These are phyloP conservation scores for Clavariopsis aquatica DNA, from an alignment of 495 filamentous ascomycete species.

Conservation along the genomic window DNA sequence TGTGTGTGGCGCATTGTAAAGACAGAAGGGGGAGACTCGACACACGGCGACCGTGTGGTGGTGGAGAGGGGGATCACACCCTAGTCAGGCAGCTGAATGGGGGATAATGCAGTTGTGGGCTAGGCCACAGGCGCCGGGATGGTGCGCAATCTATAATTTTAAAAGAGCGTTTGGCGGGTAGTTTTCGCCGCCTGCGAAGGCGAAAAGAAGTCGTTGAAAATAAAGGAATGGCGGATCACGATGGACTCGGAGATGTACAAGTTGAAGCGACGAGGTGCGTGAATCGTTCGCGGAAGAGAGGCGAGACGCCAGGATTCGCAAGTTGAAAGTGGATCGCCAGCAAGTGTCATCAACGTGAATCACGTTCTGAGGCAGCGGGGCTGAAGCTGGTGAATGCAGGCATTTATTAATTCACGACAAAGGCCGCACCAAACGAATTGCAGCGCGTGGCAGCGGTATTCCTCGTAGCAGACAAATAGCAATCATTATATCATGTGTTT, in stretches of 20 bases:
- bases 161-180: slow-evolving; percentile 17
- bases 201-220: slow-evolving; percentile 1
- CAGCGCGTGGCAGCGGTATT: neutral
- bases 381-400: neutral
- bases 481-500: neutral
- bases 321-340: neutral
- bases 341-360: slow-evolving; percentile 6
- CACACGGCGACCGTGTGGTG: slow-evolving; percentile 1
- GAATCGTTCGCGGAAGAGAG: neutral
- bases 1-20: slow-evolving; percentile 11
- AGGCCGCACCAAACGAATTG: neutral
- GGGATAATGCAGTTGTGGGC: slow-evolving; percentile 17
- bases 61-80: slow-evolving; percentile 21
- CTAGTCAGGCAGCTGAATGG: slow-evolving; percentile 20
- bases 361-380: neutral
- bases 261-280: neutral
- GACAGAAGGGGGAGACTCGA: slow-evolving; percentile 8
- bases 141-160: slow-evolving; percentile 5
- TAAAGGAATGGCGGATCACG: slow-evolving; percentile 7
- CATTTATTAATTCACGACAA: neutral
- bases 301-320: neutral
- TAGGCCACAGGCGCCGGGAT: slow-evolving; percentile 17
- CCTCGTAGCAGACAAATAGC: neutral
- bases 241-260: neutral
- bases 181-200: neutral